These are phyloP conservation scores for Starmerella sp. DNA, from an alignment of 805 yeast genomes.

Conservation along the genomic window DNA sequence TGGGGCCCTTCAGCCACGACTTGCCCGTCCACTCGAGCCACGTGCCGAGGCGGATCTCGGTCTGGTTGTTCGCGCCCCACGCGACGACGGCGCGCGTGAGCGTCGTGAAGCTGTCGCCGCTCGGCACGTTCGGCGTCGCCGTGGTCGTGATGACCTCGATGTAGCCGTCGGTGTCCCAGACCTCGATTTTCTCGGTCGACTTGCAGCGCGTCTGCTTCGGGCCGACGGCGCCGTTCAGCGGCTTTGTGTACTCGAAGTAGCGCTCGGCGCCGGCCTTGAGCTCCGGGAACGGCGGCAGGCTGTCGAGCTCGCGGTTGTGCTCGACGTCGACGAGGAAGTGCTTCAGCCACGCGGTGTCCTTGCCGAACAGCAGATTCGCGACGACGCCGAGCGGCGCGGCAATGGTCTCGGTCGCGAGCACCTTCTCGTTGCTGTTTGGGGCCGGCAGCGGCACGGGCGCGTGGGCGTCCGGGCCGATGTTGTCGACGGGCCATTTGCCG, in stretches of 20 bases:
- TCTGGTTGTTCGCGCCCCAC: slow-evolving; percentile 59
- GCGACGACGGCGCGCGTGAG: slow-evolving; percentile 33
- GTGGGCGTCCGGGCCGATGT: slow-evolving; percentile 36
- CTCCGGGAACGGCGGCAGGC: slow-evolving; percentile 21
- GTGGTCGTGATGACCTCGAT: slow-evolving; percentile 54
- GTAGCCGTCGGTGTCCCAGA: slow-evolving; percentile 42
- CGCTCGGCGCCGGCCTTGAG: slow-evolving; percentile 29
- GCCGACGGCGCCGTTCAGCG: slow-evolving; percentile 71
- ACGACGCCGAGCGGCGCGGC: slow-evolving; percentile 70
- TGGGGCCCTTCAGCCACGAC: slow-evolving; percentile 83
- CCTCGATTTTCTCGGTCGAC: slow-evolving; percentile 53
- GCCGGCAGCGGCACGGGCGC: slow-evolving; percentile 43
- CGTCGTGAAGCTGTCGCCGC: slow-evolving; percentile 66
- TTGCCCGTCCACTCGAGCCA: slow-evolving; percentile 81
- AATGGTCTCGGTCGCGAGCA: slow-evolving; percentile 42
- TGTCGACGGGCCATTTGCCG: slow-evolving; percentile 27
- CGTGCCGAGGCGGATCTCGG: slow-evolving; percentile 53
- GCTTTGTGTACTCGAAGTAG: slow-evolving; percentile 56
- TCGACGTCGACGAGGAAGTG: slow-evolving; percentile 31
- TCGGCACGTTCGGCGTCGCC: slow-evolving; percentile 88
- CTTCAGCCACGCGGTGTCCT: slow-evolving; percentile 36
- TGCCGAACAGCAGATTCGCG: slow-evolving; percentile 60
- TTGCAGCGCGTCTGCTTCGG: slow-evolving; percentile 80
- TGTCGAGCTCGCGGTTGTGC: slow-evolving; percentile 27
- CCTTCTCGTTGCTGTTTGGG: slow-evolving; percentile 39